Conservation (phyloP, 129 eudicot species). For the Logfia minima region DNA sequence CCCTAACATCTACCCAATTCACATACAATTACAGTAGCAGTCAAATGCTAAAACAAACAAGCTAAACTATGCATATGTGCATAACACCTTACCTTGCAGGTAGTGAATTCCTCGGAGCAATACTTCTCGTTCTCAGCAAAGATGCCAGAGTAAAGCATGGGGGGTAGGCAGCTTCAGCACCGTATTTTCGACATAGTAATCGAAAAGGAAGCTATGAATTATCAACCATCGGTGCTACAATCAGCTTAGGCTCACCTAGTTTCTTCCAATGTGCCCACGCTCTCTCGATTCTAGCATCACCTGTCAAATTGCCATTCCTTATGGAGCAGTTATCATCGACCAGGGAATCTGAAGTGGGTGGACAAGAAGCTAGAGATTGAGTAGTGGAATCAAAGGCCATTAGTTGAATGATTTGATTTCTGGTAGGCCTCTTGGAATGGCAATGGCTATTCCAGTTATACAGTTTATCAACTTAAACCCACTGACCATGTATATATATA, state of each 20-base stretch:
- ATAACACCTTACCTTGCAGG: constrained; percentile 11
- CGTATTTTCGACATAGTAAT: neutral
- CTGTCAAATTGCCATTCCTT: neutral
- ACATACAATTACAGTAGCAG: neutral
- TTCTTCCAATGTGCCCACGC: constrained; percentile 9
- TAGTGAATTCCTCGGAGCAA: constrained; percentile 6
- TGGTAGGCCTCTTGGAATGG: neutral
- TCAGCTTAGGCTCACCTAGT: constrained; percentile 10
- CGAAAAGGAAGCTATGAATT: constrained; percentile 13
- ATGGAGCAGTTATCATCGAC: neutral
- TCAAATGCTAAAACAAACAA: neutral
- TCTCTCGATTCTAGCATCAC: constrained; percentile 7
- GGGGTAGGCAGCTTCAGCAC: constrained; percentile 16
- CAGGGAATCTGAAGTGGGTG: neutral
- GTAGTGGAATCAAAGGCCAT: constrained; percentile 11
- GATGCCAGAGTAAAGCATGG: neutral
- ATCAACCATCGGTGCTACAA: constrained; percentile 19
- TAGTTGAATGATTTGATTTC: neutral
- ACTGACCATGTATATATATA: neutral
- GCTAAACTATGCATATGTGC: neutral
- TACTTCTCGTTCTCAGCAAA: constrained; percentile 14
- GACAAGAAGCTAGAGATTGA: constrained; percentile 7
- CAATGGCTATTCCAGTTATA: neutral
- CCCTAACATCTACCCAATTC: neutral
- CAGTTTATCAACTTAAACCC: neutral